Conservation (phyloP, 2,329 filamentous ascomycete genomes). For the Graphium sp. region DNA sequence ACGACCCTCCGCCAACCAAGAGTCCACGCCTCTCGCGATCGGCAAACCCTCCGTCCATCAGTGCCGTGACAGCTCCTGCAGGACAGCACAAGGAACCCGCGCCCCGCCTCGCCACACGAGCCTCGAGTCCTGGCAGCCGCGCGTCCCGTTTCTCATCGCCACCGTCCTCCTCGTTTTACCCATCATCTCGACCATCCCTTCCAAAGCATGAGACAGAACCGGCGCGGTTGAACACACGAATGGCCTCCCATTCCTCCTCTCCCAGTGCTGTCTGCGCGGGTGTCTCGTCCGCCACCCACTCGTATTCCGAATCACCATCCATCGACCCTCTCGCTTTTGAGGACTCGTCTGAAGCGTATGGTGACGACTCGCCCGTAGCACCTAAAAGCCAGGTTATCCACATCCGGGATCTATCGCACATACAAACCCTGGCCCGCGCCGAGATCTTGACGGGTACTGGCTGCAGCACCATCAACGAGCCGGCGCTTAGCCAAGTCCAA, state of each 20-base stretch:
- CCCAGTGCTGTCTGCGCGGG: no score
- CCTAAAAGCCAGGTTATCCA: constrained; percentile 42
- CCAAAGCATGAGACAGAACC: no score
- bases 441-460: constrained; percentile 44
- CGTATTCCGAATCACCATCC: no score
- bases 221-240: no score
- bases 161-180: constrained; percentile 34
- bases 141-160: constrained; percentile 35
- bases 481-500: constrained; percentile 37
- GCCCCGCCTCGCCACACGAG: constrained; percentile 5
- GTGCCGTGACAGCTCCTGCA: constrained; percentile 6
- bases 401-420: constrained; percentile 78
- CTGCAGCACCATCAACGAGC: constrained; percentile 30
- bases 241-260: no score
- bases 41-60: constrained; percentile 4
- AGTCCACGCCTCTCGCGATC: constrained; percentile 12
- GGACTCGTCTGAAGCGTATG: constrained; percentile 7
- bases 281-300: constrained; percentile 6
- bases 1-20: constrained; percentile 12
- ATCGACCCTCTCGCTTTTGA: no score
- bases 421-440: constrained; percentile 72
- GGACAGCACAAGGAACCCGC: neutral
- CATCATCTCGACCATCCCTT: constrained; percentile 17
- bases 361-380: constrained; percentile 3
- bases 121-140: constrained; percentile 8